Evolutionary conservation across 208 protist species (phyloP).

Genomic region (Trypanosomatidae sp.): DNA sequence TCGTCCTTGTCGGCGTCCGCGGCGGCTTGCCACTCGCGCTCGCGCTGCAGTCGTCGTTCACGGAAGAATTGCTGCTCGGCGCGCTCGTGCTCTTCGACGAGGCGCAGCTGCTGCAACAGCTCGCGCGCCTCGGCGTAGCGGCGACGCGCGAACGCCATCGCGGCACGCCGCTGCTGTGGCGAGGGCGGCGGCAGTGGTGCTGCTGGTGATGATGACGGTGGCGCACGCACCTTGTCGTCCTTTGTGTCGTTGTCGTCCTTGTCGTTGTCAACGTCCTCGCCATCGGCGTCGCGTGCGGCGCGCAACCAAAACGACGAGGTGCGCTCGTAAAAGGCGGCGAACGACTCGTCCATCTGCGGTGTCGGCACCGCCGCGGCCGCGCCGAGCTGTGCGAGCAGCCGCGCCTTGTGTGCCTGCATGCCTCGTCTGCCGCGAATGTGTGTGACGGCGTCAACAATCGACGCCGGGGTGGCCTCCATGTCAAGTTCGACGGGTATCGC

Average conservation of each 20-base stretch:
- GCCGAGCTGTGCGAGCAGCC: constrained; percentile 65
- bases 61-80: constrained; percentile 67
- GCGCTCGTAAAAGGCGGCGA: constrained; percentile 38
- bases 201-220: no score
- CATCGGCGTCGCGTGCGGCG: constrained; percentile 47
- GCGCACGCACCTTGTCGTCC: no score
- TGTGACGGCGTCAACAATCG: constrained; percentile 26
- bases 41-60: constrained; percentile 50
- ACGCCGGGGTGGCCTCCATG: constrained; percentile 28
- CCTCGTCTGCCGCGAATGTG: constrained; percentile 62
- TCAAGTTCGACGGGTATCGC: constrained; percentile 66
- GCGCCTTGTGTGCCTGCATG: constrained; percentile 80
- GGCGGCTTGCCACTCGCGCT: constrained; percentile 67
- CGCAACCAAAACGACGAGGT: constrained; percentile 51
- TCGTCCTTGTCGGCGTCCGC: constrained; percentile 14
- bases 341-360: constrained; percentile 33
- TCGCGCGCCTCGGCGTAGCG: constrained; percentile 56
- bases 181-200: constrained; percentile 9
- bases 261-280: constrained; percentile 6
- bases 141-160: constrained; percentile 29
- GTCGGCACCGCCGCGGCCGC: constrained; percentile 48
- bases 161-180: constrained; percentile 14
- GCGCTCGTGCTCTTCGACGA: constrained; percentile 68
- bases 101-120: constrained; percentile 56
- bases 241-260: constrained; percentile 8